Conservation (phyloP, 2,329 filamentous ascomycete genomes). For the Calonectria pteridis region DNA sequence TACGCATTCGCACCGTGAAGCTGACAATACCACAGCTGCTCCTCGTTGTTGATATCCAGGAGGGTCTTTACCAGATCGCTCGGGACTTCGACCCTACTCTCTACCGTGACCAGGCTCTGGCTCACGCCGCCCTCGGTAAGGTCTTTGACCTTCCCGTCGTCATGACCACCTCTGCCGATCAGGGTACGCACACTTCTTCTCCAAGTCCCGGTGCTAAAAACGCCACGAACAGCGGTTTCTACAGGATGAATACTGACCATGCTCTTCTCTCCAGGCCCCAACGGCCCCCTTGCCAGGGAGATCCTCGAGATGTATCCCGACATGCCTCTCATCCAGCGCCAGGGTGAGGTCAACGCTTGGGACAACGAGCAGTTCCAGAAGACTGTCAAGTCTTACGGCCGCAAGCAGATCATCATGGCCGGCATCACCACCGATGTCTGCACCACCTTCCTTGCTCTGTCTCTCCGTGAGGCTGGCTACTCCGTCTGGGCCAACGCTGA, state of each 20-base stretch:
- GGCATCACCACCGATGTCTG: slow-evolving; percentile 83
- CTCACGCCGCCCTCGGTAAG: slow-evolving; percentile 74
- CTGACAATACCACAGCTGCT: slow-evolving; percentile 42
- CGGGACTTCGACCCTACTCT: slow-evolving; percentile 76
- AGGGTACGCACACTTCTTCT: slow-evolving; percentile 27
- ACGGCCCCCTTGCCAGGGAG: slow-evolving; percentile 78
- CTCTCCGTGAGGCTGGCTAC: slow-evolving; percentile 77
- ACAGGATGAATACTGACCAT: slow-evolving; percentile 39
- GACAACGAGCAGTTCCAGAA: slow-evolving; percentile 77
- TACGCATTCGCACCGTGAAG: not conserved
- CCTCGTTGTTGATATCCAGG: slow-evolving; percentile 54
- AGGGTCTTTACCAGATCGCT: slow-evolving; percentile 57
- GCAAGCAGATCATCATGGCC: slow-evolving; percentile 77
- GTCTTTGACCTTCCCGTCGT: slow-evolving; percentile 77
- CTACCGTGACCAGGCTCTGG: slow-evolving; percentile 76
- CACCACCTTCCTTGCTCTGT: slow-evolving; percentile 80
- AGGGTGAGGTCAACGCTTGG: slow-evolving; percentile 83
- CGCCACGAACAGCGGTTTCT: not conserved
- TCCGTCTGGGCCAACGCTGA: slow-evolving; percentile 81
- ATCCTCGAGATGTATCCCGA: slow-evolving; percentile 76
- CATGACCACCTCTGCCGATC: slow-evolving; percentile 76
- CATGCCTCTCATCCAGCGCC: slow-evolving; percentile 74
- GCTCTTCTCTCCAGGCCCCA: slow-evolving; percentile 66
- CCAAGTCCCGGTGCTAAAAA: not conserved
- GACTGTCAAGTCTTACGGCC: slow-evolving; percentile 74